Evolutionary conservation across 176 grass and related monocot species (phyloP), one percentile per base, ranked within the genome.

Genomic region (Aegilops tauschii): DNA sequence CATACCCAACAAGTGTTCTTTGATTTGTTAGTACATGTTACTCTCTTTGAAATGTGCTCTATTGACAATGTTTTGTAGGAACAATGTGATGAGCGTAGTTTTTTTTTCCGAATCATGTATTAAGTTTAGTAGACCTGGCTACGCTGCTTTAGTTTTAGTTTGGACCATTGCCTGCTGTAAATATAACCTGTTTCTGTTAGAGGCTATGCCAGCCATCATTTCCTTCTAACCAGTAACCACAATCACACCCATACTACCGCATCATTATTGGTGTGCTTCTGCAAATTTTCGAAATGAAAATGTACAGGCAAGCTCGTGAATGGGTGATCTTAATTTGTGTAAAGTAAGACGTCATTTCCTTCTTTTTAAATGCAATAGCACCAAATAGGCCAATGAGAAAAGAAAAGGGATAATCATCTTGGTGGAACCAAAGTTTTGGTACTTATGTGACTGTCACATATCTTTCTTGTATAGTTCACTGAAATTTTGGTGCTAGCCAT

Each of bases 391-490:
- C 40, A 66, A 36, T 39, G 29, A 25, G 39, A 81, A 64, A 88
- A 34, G 4, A 63, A 29, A 71, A 25, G 2, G 29, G 27, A 66
- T 65, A 52, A 88, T 63, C 20, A 65, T 73, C 21, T 73, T 52
- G 77, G 52, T 52, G 49, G 58, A 54, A 37, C 31, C 59, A 54
- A 37, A 65, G n/a, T 78, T 74, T 86, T 79, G 45, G 59, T 82
- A 67, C 66, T 65, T 66, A n/a, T 73, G 63, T 47, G n/a, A 42
- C 56, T 62, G 71, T 84, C 45, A 32, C 61, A 61, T 76, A 68
- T 1, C 69, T 89, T 89, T 59, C 64, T 59, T 82, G 32, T 12
- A 82, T 76, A 36, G 25, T 36, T 74, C 31, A 83, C 50, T 79
- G 25, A 61, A 12, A 16, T 11, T 79, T 84, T 75, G 35, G 11